phyloP scores from a whole-genome alignment of 2,329 filamentous ascomycete species.

The Epichloe gansuensis region DNA sequence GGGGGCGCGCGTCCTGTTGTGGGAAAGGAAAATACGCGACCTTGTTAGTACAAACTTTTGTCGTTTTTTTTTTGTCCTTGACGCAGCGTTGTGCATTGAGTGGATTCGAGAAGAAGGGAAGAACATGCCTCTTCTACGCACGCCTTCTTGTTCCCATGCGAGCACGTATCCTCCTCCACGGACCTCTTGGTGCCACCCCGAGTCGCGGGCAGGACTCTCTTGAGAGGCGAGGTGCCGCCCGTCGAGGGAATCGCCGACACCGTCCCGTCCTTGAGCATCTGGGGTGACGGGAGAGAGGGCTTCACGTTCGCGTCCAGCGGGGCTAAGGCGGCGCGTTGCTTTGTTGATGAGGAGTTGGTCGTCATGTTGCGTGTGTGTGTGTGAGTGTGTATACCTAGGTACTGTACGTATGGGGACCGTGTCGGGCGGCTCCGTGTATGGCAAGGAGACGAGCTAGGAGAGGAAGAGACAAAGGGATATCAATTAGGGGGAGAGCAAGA shows the following conservation, averaged over 20 bases:
- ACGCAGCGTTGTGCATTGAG: background rate
- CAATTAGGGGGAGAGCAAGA: background rate
- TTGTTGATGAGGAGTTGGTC: slow-evolving; percentile 21
- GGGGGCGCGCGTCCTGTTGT: slow-evolving; percentile 2
- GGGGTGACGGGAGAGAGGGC: slow-evolving; percentile 14
- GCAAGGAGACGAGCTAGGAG: background rate
- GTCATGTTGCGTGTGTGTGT: background rate
- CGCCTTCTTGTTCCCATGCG: slow-evolving; percentile 19
- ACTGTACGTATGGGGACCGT: background rate
- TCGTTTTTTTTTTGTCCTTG: background rate
- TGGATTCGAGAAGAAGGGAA: background rate
- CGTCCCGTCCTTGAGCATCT: slow-evolving; percentile 6
- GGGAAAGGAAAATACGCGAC: background rate
- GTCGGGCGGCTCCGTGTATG: background rate
- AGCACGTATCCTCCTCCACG: slow-evolving; percentile 13
- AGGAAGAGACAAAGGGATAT: background rate
- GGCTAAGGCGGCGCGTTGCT: slow-evolving; percentile 37
- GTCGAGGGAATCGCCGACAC: background rate
- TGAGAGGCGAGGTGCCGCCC: slow-evolving; percentile 7
- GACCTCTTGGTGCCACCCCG: slow-evolving; percentile 14
- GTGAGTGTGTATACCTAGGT: background rate
- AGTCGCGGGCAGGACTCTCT: slow-evolving; percentile 1
- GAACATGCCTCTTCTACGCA: slow-evolving; percentile 20
- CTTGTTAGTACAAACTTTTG: slow-evolving; percentile 5
- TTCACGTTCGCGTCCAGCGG: slow-evolving; percentile 33